phyloP scores from a whole-genome alignment of 108 stramenopile genomes.

The Conticribra weissflogii region DNA sequence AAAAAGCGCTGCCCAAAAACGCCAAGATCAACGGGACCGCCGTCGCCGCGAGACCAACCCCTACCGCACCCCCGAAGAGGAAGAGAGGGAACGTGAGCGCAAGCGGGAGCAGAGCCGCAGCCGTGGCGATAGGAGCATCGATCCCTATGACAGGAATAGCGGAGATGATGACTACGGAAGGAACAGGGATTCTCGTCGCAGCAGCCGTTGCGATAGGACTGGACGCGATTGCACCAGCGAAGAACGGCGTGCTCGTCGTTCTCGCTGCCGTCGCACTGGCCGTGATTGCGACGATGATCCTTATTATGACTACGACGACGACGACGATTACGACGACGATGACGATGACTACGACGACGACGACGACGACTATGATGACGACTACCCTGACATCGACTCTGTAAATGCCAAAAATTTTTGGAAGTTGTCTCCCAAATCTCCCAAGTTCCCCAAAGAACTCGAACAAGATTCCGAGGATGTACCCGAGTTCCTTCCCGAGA shows the following conservation, averaged over 20 bases:
- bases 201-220: not conserved
- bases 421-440: too few species aligned
- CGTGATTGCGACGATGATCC: not conserved
- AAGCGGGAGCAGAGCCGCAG: not conserved
- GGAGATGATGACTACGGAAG: not conserved
- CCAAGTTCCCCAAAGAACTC: too few species aligned
- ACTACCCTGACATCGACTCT: too few species aligned
- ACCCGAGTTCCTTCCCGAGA: not conserved
- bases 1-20: not conserved
- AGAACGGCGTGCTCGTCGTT: too few species aligned
- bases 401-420: too few species aligned
- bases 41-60: not conserved
- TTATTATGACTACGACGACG: too few species aligned
- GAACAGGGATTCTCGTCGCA: not conserved
- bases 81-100: not conserved
- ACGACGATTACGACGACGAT: too few species aligned
- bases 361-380: too few species aligned
- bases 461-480: too few species aligned
- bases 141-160: not conserved
- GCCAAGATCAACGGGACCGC: not conserved
- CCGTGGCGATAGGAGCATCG: too few species aligned
- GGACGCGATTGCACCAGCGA: not conserved
- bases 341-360: too few species aligned
- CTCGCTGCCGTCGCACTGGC: not conserved
- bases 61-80: not conserved